phyloP scores from a whole-genome alignment of 2,329 filamentous ascomycete species.

The Fusarium mundagurra region DNA sequence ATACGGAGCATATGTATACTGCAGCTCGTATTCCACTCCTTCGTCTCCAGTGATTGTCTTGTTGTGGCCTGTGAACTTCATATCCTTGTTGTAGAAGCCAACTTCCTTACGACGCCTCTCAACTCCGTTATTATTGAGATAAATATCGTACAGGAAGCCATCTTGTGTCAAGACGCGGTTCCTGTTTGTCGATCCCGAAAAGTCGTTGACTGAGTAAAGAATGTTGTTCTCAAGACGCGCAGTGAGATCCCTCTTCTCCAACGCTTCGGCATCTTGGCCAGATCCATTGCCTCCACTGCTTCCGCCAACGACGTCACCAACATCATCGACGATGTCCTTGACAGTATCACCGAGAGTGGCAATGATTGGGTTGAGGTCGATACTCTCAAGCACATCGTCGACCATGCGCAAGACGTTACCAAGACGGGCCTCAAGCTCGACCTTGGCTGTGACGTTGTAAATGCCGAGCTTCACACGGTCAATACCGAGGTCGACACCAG shows the following conservation, averaged over 20 bases:
- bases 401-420: constrained; percentile 25
- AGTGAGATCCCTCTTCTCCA: constrained; percentile 19
- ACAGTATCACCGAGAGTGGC: constrained; percentile 15
- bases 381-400: constrained; percentile 23
- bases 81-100: constrained; percentile 22
- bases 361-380: constrained; percentile 19
- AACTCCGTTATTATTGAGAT: constrained; percentile 13
- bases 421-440: constrained; percentile 20
- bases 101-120: constrained; percentile 23
- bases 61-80: constrained; percentile 25
- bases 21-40: constrained; percentile 10
- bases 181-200: constrained; percentile 20
- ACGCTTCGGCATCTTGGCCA: neutral
- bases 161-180: constrained; percentile 25
- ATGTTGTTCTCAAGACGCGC: constrained; percentile 21
- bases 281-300: neutral
- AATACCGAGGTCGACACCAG: constrained; percentile 23
- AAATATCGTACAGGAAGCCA: constrained; percentile 21
- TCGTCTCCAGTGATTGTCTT: constrained; percentile 2
- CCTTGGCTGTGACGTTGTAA: constrained; percentile 26
- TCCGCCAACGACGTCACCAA: constrained; percentile 5
- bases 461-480: constrained; percentile 25
- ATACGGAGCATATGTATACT: constrained; percentile 22
- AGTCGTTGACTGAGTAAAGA: constrained; percentile 26
- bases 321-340: constrained; percentile 1